Evolutionary conservation across 352 stramenopile species (phyloP).

Genomic region (Phytophthora capsici): DNA sequence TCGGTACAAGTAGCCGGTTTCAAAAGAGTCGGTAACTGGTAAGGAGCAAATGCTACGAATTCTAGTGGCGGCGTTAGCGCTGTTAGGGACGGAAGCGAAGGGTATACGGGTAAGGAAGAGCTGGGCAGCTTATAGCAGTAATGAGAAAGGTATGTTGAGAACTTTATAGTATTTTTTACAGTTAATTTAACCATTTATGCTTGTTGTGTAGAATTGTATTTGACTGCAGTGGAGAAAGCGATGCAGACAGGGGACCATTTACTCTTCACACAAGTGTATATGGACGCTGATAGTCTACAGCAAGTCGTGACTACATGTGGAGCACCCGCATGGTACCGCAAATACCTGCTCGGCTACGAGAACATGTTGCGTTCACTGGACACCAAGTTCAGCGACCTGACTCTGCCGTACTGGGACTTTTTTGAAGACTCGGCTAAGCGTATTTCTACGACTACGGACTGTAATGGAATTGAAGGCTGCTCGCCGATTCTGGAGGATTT

Average conservation of each 20-base stretch:
- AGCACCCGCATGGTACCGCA: slow-evolving; percentile 69
- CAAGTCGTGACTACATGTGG: slow-evolving; percentile 57
- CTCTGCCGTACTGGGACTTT: slow-evolving; percentile 71
- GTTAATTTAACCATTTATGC: neutral
- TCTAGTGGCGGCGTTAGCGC: slow-evolving; percentile 14
- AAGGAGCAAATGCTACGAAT: slow-evolving; percentile 12
- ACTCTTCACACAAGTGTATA: slow-evolving; percentile 65
- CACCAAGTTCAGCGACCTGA: slow-evolving; percentile 48
- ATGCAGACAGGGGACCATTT: slow-evolving; percentile 62
- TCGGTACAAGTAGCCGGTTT: slow-evolving; percentile 22
- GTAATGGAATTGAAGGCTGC: slow-evolving; percentile 47
- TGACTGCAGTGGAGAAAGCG: slow-evolving; percentile 54
- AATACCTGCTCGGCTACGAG: slow-evolving; percentile 71
- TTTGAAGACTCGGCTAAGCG: slow-evolving; percentile 66
- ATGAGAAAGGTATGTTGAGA: slow-evolving; percentile 40
- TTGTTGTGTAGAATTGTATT: slow-evolving; percentile 41
- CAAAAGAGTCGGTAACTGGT: slow-evolving; percentile 16
- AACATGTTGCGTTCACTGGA: slow-evolving; percentile 71
- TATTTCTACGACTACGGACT: slow-evolving; percentile 45
- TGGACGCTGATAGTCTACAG: slow-evolving; percentile 43
- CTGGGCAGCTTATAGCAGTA: slow-evolving; percentile 33
- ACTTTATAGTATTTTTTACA: neutral
- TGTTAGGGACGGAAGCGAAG: slow-evolving; percentile 17
- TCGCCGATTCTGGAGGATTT: slow-evolving; percentile 62
- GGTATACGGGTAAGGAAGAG: slow-evolving; percentile 38